phyloP scores from a whole-genome alignment of 2,329 filamentous ascomycete genomes.

The Aspergillus sp. region DNA sequence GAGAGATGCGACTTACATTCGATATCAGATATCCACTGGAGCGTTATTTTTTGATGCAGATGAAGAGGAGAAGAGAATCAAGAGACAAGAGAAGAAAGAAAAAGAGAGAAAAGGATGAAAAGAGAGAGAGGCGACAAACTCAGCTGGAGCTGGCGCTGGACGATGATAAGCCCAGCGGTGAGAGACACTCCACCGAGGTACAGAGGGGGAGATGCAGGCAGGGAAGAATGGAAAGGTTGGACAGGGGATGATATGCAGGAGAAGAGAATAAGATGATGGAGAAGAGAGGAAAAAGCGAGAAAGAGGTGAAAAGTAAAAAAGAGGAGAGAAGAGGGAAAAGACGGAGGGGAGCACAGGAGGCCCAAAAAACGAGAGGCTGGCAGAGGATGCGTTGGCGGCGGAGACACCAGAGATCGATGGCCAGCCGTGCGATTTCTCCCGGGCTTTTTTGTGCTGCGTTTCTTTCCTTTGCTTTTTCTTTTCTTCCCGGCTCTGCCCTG shows the following conservation, averaged over 20 bases:
- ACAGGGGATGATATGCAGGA: constrained; percentile 7
- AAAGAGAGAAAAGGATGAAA: not conserved
- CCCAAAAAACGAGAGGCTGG: too few relatives aligned
- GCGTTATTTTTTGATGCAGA: too few relatives aligned
- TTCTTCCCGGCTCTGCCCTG: too few relatives aligned
- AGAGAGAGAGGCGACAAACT: not conserved
- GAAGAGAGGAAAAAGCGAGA: constrained; percentile 4
- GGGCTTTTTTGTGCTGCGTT: too few relatives aligned
- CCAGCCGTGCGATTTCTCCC: too few relatives aligned
- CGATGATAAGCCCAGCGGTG: not conserved
- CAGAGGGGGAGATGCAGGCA: not conserved
- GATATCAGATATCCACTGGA: not conserved
- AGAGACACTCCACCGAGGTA: not conserved
- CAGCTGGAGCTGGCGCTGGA: not conserved
- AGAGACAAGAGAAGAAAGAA: not conserved
- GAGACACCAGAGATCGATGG: too few relatives aligned
- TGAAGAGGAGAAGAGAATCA: not conserved
- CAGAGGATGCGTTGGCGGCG: too few relatives aligned
- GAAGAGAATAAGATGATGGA: constrained; percentile 4
- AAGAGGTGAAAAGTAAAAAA: not conserved
- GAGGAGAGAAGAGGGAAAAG: constrained; percentile 8
- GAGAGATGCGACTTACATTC: constrained; percentile 5
- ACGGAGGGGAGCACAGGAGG: not conserved
- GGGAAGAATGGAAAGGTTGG: constrained; percentile 1
- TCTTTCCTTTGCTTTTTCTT: too few relatives aligned